Conservation (phyloP, 768 basidiomycete species). For the Lentinus tigrinus region DNA sequence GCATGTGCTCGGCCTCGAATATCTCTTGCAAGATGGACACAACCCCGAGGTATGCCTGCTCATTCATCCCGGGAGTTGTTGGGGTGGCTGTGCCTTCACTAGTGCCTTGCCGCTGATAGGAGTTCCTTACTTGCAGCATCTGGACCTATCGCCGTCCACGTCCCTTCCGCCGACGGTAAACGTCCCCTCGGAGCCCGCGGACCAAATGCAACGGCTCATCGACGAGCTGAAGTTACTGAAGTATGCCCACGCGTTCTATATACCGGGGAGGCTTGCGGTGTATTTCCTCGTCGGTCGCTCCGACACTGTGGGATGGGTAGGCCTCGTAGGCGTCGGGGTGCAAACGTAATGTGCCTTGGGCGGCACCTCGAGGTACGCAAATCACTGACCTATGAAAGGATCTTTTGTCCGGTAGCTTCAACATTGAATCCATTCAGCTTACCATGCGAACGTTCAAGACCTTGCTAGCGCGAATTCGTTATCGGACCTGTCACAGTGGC, state of each 20-base stretch:
- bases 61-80: too few species aligned
- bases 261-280: conserved; percentile 24
- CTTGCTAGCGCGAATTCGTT: too few species aligned
- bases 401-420: not conserved
- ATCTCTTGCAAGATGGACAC: not conserved
- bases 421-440: too few species aligned
- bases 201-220: not conserved
- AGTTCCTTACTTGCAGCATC: conserved; percentile 18
- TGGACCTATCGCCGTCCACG: conserved; percentile 8
- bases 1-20: not conserved
- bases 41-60: not conserved
- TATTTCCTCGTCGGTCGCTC: conserved; percentile 40
- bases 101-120: not conserved
- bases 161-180: conserved; percentile 21
- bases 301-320: conserved; percentile 32
- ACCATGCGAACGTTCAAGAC: too few species aligned
- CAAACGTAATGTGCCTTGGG: too few species aligned
- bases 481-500: too few species aligned
- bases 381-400: not conserved
- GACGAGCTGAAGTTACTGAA: conserved; percentile 8
- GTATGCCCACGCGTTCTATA: conserved; percentile 15
- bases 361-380: not conserved
- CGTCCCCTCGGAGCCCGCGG: not conserved
- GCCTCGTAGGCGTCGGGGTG: conserved; percentile 36
- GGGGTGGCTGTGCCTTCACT: too few species aligned